These are phyloP conservation scores for Nicotiana tabacum DNA, from an alignment of 257 asterid genomes.

Conservation along the genomic window DNA sequence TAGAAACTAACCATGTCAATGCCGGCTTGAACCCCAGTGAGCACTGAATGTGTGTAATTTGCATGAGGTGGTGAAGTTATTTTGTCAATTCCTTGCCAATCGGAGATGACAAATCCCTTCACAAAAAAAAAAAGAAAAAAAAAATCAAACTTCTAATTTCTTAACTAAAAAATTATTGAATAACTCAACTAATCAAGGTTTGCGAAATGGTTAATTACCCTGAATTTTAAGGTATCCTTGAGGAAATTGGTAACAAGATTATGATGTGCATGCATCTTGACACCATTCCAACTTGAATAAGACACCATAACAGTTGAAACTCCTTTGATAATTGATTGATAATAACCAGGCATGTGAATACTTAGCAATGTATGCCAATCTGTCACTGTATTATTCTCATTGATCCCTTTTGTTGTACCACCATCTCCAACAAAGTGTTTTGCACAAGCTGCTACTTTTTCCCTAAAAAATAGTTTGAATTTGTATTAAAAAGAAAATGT, in stretches of 20 bases:
- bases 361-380: slow-evolving; percentile 37
- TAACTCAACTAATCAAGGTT: too few species aligned
- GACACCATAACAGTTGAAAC: slow-evolving; percentile 51
- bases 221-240: slow-evolving; percentile 34
- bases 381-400: slow-evolving; percentile 31
- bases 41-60: slow-evolving; percentile 31
- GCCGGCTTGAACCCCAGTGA: slow-evolving; percentile 34
- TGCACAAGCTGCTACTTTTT: slow-evolving; percentile 38
- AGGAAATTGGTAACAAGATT: slow-evolving; percentile 37
- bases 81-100: slow-evolving; percentile 43
- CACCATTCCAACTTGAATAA: slow-evolving; percentile 42
- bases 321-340: slow-evolving; percentile 31
- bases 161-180: too few species aligned
- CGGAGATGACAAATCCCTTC: slow-evolving; percentile 45
- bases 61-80: slow-evolving; percentile 26
- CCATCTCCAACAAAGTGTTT: slow-evolving; percentile 53
- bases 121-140: not conserved
- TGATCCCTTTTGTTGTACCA: slow-evolving; percentile 37
- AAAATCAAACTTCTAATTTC: too few species aligned
- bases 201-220: slow-evolving; percentile 16
- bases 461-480: too few species aligned
- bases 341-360: slow-evolving; percentile 47
- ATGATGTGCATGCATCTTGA: slow-evolving; percentile 40
- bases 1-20: slow-evolving; percentile 37
- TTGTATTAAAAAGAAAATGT: not conserved